Evolutionary conservation across 148 eudicot species (phyloP), one percentile per base, ranked within the genome.

Genomic region (Heliosperma pusillum): DNA sequence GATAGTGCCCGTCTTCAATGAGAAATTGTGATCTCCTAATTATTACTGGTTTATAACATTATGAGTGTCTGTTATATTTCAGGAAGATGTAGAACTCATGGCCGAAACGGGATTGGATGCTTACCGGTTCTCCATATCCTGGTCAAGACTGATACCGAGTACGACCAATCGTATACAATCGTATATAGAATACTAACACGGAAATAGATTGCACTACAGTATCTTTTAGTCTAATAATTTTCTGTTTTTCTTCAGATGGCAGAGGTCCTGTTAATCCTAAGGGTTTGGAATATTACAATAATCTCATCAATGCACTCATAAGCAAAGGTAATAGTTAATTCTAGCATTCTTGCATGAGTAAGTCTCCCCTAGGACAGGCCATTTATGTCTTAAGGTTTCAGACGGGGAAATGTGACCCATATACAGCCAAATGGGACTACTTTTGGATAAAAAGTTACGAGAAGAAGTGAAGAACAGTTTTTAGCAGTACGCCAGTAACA

Each of bases 141-240:
- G 91, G 91, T 59, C 88, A 30, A 83, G 91, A 70, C 73, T 88
- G 44, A 82, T 85, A 61, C 91, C 91, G 9, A 70, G 91, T 88
- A 78, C 7, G 9, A 27, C 60, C 61, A 24, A 17, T 72, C 24
- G 12, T 68, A 24, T 42, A 50, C 2, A 12, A 1, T 15, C 19
- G 55, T 50, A 20, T 11, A 3, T 33, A 30, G 20, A 29, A 40
- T 7, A 55, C 8, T 11, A 11, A 27, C 13, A 50, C 19, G 13
- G 15, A 47, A n/a, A n/a, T n/a, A n/a, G n/a, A n/a, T n/a, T n/a
- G 13, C 10, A 16, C 40, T 33, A 33, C 13, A 19, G 9, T 55
- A n/a, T 2, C 1, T 29, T 56, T 52, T 1, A 25, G 12, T 30
- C 17, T 6, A 45, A n/a, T 7, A 3, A 10, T 47, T 55, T 76